phyloP scores from a whole-genome alignment of 2,329 filamentous ascomycete genomes.

The Aspergillus jensenii region DNA sequence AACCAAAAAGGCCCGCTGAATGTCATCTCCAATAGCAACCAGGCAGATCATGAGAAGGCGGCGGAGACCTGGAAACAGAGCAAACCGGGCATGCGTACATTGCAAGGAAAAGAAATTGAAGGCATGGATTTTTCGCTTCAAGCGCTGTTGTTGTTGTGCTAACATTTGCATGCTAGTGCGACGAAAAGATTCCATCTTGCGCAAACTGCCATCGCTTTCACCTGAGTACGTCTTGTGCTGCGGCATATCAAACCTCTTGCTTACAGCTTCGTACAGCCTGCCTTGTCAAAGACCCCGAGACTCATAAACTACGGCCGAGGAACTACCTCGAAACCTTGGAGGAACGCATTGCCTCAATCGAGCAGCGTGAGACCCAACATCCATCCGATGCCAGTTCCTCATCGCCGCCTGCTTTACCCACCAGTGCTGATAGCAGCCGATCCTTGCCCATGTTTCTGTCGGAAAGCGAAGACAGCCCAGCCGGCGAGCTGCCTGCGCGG shows the following conservation, averaged over 20 bases:
- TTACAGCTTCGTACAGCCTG: neutral
- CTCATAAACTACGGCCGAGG: slow-evolving; percentile 26
- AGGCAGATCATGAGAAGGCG: no score
- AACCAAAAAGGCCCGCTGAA: no score
- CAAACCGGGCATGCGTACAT: neutral
- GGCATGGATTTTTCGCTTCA: neutral
- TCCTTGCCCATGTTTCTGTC: no score
- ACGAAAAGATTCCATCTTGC: neutral
- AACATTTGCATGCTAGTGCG: neutral
- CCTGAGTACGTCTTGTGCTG: no score
- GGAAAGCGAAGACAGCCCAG: no score
- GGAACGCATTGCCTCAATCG: slow-evolving; percentile 18
- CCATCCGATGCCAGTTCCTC: no score
- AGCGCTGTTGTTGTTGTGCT: no score
- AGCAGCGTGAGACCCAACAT: no score
- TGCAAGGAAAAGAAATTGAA: neutral
- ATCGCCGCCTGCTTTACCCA: no score
- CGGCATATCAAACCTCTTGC: neutral
- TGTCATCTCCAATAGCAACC: no score
- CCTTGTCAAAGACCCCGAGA: slow-evolving; percentile 19
- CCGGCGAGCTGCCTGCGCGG: neutral
- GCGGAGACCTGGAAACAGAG: neutral
- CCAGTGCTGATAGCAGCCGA: no score
- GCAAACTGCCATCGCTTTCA: neutral
- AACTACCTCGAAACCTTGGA: slow-evolving; percentile 33